phyloP scores from a whole-genome alignment of 352 stramenopile genomes.

The Globisporangium polare region DNA sequence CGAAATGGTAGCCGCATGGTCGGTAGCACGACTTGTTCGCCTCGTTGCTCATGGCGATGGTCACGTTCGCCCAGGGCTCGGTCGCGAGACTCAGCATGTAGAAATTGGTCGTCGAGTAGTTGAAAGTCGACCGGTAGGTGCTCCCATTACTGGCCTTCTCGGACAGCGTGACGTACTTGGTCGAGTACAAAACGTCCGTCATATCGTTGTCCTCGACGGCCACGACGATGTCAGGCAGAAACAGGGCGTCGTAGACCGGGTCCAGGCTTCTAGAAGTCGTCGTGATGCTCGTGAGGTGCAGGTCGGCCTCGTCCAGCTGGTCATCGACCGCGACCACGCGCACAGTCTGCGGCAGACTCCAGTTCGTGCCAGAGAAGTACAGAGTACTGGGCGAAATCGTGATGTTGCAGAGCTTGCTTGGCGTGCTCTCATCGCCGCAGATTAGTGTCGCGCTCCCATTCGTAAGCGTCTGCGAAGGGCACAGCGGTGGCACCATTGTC shows the following conservation, averaged over 20 bases:
- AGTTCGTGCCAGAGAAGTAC: conserved; percentile 47
- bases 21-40: conserved; percentile 58
- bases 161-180: conserved; percentile 27
- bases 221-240: conserved; percentile 62
- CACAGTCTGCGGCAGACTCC: conserved; percentile 61
- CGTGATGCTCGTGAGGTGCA: conserved; percentile 58
- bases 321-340: conserved; percentile 70
- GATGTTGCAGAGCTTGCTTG: conserved; percentile 55
- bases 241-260: conserved; percentile 50
- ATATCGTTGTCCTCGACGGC: conserved; percentile 66
- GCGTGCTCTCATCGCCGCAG: conserved; percentile 13
- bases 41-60: conserved; percentile 76
- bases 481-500: conserved; percentile 11
- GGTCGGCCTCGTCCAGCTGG: conserved; percentile 56
- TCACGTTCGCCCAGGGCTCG: conserved; percentile 70
- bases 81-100: conserved; percentile 53
- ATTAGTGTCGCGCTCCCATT: not conserved
- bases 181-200: conserved; percentile 46
- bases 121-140: not conserved
- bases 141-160: conserved; percentile 26
- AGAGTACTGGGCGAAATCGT: conserved; percentile 47
- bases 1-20: conserved; percentile 62
- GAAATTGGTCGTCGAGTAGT: conserved; percentile 20
- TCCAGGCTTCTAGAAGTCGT: conserved; percentile 39
- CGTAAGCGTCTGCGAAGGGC: conserved; percentile 26